phyloP scores from a whole-genome alignment of 805 yeast species.

The Candida fluviatilis region DNA sequence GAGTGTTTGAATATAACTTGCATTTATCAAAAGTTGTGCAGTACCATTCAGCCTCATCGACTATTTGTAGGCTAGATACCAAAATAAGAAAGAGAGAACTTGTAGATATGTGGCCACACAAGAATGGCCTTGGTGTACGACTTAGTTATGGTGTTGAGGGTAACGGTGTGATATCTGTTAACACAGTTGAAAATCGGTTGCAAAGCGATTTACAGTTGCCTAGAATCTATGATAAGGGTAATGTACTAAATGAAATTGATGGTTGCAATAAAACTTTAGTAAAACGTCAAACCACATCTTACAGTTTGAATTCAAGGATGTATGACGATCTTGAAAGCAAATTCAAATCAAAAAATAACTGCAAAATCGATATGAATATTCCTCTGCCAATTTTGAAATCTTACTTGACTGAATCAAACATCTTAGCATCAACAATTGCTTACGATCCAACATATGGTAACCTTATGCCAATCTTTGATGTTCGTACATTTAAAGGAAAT shows the following conservation, averaged over 20 bases:
- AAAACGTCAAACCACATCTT: constrained; percentile 6
- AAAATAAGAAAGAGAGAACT: too few relatives aligned
- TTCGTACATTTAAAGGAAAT: constrained; percentile 8
- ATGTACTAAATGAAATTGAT: constrained; percentile 10
- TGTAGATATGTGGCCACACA: constrained; percentile 36
- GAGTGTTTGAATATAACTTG: too few relatives aligned
- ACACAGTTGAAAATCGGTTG: constrained; percentile 2
- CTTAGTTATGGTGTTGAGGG: constrained; percentile 44
- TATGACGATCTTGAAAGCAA: constrained; percentile 9
- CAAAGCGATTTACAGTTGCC: constrained; percentile 21
- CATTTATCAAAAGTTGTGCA: too few relatives aligned
- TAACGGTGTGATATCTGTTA: constrained; percentile 13
- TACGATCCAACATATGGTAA: constrained; percentile 35
- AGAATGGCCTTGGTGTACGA: constrained; percentile 32
- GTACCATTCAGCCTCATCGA: too few relatives aligned
- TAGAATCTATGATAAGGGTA: constrained; percentile 16
- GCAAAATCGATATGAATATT: background rate
- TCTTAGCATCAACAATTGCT: constrained; percentile 19
- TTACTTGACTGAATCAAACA: constrained; percentile 16
- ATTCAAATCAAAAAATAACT: background rate
- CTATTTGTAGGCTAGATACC: too few relatives aligned
- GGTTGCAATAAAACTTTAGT: constrained; percentile 8
- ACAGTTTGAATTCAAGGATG: constrained; percentile 10
- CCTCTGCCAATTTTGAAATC: background rate
- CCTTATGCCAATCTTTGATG: constrained; percentile 15